phyloP scores from a whole-genome alignment of 768 basidiomycete species.

The Panaeolus papilionaceus region DNA sequence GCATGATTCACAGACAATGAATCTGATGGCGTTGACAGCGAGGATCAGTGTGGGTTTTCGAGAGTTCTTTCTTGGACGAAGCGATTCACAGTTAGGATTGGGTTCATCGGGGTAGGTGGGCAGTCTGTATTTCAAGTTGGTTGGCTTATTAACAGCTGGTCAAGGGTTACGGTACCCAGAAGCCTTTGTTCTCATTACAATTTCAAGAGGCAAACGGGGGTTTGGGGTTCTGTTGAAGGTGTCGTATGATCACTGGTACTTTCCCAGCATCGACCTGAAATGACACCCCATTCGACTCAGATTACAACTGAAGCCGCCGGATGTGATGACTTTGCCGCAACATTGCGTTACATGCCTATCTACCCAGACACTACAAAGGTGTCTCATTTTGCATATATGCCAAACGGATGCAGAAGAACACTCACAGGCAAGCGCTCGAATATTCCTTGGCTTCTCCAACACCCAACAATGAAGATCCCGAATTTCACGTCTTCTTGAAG shows the following conservation, averaged over 20 bases:
- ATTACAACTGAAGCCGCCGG: not conserved
- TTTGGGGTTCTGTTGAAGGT: no score
- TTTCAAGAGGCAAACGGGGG: no score
- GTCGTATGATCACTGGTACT: no score
- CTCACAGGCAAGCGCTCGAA: not conserved
- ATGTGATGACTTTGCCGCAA: not conserved
- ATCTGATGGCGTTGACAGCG: conserved; percentile 1
- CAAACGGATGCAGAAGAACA: not conserved
- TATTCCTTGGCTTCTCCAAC: not conserved
- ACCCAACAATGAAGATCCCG: no score
- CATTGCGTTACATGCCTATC: not conserved
- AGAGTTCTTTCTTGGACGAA: not conserved
- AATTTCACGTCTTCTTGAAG: no score
- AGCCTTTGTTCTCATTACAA: no score
- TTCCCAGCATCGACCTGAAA: not conserved
- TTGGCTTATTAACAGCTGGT: no score
- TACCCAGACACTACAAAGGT: not conserved
- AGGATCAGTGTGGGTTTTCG: not conserved
- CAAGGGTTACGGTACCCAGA: no score
- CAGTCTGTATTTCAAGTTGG: no score
- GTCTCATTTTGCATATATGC: not conserved
- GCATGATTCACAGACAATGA: not conserved
- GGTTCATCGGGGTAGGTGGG: no score
- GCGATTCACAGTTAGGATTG: no score
- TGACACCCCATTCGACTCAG: not conserved